Percentiles rank a stretch among this genome's conserved stretches.
phyloP scores from a whole-genome alignment of 2,329 filamentous ascomycete species.

The Periglandula ipomoeae region DNA sequence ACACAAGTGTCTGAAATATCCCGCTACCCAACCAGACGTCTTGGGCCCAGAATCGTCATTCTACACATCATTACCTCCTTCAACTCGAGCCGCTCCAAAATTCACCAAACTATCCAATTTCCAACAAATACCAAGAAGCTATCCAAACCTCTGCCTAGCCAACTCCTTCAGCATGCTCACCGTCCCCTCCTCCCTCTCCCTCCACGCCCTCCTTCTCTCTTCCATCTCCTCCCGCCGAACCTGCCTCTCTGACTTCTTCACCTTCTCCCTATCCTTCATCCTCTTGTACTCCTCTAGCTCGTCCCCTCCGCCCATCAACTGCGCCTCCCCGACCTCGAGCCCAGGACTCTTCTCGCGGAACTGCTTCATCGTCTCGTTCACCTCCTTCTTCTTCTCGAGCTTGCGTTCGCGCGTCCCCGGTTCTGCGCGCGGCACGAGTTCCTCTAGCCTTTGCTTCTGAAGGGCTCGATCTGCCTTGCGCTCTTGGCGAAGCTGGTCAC shows the following conservation, averaged over 20 bases:
- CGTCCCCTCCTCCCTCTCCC: constrained; percentile 72
- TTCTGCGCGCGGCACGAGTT: constrained; percentile 74
- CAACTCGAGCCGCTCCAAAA: neutral
- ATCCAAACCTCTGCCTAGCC: constrained; percentile 71
- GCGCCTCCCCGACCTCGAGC: constrained; percentile 46
- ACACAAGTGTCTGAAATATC: too few relatives aligned
- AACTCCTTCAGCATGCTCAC: constrained; percentile 73
- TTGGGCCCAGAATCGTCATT: too few relatives aligned
- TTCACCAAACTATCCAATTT: neutral
- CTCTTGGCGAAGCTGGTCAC: constrained; percentile 47
- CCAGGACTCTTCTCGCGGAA: constrained; percentile 64
- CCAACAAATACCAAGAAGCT: constrained; percentile 1
- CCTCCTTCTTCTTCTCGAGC: constrained; percentile 74
- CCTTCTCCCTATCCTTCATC: constrained; percentile 54
- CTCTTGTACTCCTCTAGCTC: constrained; percentile 60
- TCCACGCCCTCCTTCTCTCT: constrained; percentile 59
- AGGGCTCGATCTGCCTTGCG: constrained; percentile 55
- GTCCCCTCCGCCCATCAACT: constrained; percentile 67
- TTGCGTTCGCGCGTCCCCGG: constrained; percentile 73
- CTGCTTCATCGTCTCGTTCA: constrained; percentile 61
- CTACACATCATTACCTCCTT: too few relatives aligned
- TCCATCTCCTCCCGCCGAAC: constrained; percentile 77
- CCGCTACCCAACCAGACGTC: too few relatives aligned
- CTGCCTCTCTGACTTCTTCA: constrained; percentile 77
- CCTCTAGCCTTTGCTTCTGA: constrained; percentile 68